Base-by-base conservation (phyloP, 306 rosid species). In the Luffa aegyptiaca region DNA sequence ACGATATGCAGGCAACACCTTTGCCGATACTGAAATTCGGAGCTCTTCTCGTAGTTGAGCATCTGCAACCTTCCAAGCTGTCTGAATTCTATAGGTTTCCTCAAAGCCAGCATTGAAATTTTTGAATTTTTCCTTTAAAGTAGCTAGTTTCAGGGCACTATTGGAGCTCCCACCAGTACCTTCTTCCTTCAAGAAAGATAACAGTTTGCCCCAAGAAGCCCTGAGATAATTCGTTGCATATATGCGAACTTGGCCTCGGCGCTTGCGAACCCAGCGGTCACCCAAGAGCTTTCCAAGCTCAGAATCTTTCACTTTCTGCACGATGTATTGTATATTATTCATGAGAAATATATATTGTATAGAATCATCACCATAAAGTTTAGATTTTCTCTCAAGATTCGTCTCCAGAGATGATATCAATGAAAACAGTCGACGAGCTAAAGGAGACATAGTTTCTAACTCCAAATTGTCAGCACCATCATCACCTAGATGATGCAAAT, bases 51-150 rank as follows among this genome's bases (percentile, higher is more conserved):
- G 91, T 63, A 93, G 97, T 82, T 93, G 99, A 62, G 85, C 82
- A 81, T 96, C 98, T 0, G 97, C 92, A 10, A 93, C 99, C 88
- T 89, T 96, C 99, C 99, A 96, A 81, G 91, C 97, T 53, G 96
- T 93, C 90, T 96, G 99, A 75, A 63, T 57, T 85, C 96, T 87
- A 64, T 96, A 96, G 76, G 87, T 87, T 31, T 96, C 99, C 82
- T 93, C 98, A 79, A 96, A 96, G 81, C 90, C 88, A 1, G 90
- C 91, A 73, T 96, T 96, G 88, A 96, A 96, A 79, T 71, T 91
- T 92, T 90, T 96, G 85, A 96, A 93, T 81, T 91, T 89, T 72
- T 96, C 99, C 89, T 93, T 96, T 85, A 96, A 84, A 82, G 76
- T 26, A 46, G 98, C 97, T 87, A 85, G 82, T 88, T 83, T 96